phyloP scores from a whole-genome alignment of 805 yeast species.

The Wickerhamomyces hampshirensis region DNA sequence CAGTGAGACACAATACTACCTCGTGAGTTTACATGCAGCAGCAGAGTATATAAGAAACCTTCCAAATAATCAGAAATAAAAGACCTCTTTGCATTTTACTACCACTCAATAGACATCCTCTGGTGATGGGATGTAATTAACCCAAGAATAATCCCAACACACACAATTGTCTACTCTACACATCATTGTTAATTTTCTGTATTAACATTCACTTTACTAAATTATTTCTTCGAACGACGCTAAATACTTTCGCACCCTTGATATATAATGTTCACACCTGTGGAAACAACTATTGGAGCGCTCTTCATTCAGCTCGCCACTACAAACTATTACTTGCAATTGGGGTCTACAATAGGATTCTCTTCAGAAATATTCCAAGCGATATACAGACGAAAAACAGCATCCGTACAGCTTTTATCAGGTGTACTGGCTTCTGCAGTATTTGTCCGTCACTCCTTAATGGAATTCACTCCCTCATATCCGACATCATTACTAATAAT shows the following conservation, averaged over 20 bases:
- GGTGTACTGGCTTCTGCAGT: constrained; percentile 33
- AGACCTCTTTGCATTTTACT: too few relatives aligned
- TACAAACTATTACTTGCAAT: constrained; percentile 33
- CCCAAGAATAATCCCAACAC: too few relatives aligned
- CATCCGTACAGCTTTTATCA: constrained; percentile 27
- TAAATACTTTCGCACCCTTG: too few relatives aligned
- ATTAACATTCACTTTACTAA: too few relatives aligned
- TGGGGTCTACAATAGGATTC: constrained; percentile 43
- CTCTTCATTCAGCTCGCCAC: constrained; percentile 41
- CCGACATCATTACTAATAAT: constrained; percentile 6
- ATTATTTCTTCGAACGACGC: too few relatives aligned
- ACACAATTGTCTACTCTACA: too few relatives aligned
- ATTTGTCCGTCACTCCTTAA: constrained; percentile 19
- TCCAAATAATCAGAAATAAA: neutral
- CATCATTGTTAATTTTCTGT: too few relatives aligned
- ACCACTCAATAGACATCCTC: neutral
- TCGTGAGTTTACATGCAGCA: constrained; percentile 89
- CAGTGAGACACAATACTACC: constrained; percentile 90
- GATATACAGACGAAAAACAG: constrained; percentile 21
- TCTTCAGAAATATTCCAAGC: constrained; percentile 38
- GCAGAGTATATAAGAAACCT: constrained; percentile 70
- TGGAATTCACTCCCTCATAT: constrained; percentile 26
- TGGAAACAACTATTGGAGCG: constrained; percentile 42
- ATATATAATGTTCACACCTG: constrained; percentile 35
- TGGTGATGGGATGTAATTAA: too few relatives aligned